A percentile compares a stretch with the other conserved stretches of the same genome.
Evolutionary conservation across 352 stramenopile genomes (phyloP).

Genomic region (Thalassiosira hispida): DNA sequence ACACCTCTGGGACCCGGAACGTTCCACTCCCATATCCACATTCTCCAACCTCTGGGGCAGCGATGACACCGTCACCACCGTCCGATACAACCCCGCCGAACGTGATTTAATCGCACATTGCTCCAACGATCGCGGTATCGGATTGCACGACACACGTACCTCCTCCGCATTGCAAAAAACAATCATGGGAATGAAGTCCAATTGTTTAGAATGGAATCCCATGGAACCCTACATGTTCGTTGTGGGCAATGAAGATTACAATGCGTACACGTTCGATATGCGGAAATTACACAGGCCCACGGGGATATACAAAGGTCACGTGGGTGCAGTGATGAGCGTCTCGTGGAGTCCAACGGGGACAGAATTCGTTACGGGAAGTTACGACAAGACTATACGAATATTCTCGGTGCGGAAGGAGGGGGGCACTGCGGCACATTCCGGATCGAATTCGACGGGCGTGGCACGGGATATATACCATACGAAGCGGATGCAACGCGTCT

Average conservation of each 20-base stretch:
- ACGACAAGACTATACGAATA: conserved; percentile 98
- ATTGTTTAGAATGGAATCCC: conserved; percentile 99
- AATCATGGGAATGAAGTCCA: conserved; percentile 94
- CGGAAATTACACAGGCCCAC: conserved; percentile 91
- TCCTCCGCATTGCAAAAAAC: conserved; percentile 94
- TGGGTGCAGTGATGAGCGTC: conserved; percentile 97
- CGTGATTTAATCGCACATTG: conserved; percentile 94
- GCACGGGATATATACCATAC: conserved; percentile 94
- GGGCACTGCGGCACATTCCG: conserved; percentile 84
- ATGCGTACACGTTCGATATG: conserved; percentile 99
- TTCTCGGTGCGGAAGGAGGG: conserved; percentile 89
- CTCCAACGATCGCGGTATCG: conserved; percentile 89
- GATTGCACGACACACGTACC: conserved; percentile 78
- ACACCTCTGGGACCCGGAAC: conserved; percentile 94
- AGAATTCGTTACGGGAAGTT: conserved; percentile 97
- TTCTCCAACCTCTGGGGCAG: conserved; percentile 86
- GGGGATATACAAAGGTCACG: conserved; percentile 98
- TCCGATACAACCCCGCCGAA: conserved; percentile 96
- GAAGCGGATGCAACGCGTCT: conserved; percentile 98
- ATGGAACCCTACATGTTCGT: conserved; percentile 98
- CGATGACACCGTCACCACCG: conserved; percentile 94
- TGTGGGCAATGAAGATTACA: conserved; percentile 98
- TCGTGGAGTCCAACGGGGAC: conserved; percentile 96
- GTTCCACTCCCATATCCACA: conserved; percentile 92
- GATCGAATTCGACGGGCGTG: conserved; percentile 39